phyloP scores from a whole-genome alignment of 768 basidiomycete genomes.

The Tricholoma sp. region DNA sequence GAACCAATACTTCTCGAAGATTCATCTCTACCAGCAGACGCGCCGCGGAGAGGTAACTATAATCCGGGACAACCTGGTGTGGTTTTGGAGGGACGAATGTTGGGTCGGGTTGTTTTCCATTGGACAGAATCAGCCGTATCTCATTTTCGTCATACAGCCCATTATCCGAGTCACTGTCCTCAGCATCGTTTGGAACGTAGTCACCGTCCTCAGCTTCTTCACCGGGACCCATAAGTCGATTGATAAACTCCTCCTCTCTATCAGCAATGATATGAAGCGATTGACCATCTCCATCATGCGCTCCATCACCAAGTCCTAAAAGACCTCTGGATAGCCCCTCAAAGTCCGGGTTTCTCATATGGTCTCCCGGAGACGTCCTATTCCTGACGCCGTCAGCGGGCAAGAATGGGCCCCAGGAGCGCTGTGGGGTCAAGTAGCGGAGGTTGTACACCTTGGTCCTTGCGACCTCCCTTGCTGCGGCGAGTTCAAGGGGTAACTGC shows the following conservation, averaged over 20 bases:
- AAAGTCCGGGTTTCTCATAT: conserved; percentile 9
- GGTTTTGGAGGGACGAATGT: conserved; percentile 16
- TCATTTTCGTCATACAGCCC: conserved; percentile 13
- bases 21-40: conserved; percentile 50
- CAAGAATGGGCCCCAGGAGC: conserved; percentile 33
- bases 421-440: conserved; percentile 25
- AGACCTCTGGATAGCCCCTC: conserved; percentile 9
- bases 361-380: background rate
- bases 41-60: conserved; percentile 45
- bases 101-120: conserved; percentile 8
- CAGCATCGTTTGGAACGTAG: conserved; percentile 12
- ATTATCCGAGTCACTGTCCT: conserved; percentile 12
- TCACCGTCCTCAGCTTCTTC: conserved; percentile 1
- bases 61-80: conserved; percentile 37
- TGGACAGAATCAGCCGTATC: conserved; percentile 13
- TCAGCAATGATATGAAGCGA: background rate
- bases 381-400: conserved; percentile 8
- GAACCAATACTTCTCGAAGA: conserved; percentile 32
- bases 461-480: conserved; percentile 24
- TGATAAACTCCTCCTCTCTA: background rate
- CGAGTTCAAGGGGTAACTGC: background rate
- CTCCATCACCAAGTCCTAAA: conserved; percentile 7
- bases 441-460: conserved; percentile 32
- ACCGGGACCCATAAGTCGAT: background rate
- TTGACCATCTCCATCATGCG: background rate